A percentile compares a stretch with the other conserved stretches of the same genome.
phyloP scores from a whole-genome alignment of 805 yeast genomes.

The Zygosaccharomyces rouxii region DNA sequence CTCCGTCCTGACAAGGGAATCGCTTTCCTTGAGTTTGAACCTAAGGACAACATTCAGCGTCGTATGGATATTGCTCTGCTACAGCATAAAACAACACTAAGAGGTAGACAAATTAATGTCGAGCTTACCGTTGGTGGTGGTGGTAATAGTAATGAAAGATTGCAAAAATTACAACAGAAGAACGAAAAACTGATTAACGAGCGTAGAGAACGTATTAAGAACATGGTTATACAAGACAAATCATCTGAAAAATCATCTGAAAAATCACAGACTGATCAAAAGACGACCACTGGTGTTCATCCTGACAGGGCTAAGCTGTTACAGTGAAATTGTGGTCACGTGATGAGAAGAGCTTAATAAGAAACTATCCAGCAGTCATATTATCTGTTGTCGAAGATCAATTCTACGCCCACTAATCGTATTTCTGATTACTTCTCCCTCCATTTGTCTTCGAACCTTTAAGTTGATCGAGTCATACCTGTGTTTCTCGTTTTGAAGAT shows the following conservation, averaged over 20 bases:
- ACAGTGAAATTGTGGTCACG: slow-evolving; percentile 8
- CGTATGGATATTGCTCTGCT: slow-evolving; percentile 81
- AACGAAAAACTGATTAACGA: slow-evolving; percentile 72
- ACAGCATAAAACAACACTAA: slow-evolving; percentile 71
- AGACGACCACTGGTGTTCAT: slow-evolving; percentile 39
- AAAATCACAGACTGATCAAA: background rate
- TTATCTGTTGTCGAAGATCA: slow-evolving; percentile 12
- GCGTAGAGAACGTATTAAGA: slow-evolving; percentile 52
- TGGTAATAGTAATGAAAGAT: slow-evolving; percentile 70
- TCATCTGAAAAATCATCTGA: slow-evolving; percentile 17
- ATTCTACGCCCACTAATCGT: background rate
- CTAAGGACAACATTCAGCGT: slow-evolving; percentile 57
- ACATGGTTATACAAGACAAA: slow-evolving; percentile 42
- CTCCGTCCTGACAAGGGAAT: slow-evolving; percentile 82
- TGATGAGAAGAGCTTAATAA: background rate
- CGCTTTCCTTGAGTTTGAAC: slow-evolving; percentile 82
- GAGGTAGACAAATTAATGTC: slow-evolving; percentile 80
- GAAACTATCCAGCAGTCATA: no score
- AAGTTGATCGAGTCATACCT: background rate
- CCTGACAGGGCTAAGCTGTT: slow-evolving; percentile 55
- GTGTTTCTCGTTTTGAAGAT: background rate
- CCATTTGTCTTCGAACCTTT: background rate
- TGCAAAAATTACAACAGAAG: slow-evolving; percentile 70
- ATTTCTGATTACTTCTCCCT: background rate
- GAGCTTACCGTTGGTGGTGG: slow-evolving; percentile 99